Conservation (phyloP, 257 asterid species). For the Perilla frutescens region DNA sequence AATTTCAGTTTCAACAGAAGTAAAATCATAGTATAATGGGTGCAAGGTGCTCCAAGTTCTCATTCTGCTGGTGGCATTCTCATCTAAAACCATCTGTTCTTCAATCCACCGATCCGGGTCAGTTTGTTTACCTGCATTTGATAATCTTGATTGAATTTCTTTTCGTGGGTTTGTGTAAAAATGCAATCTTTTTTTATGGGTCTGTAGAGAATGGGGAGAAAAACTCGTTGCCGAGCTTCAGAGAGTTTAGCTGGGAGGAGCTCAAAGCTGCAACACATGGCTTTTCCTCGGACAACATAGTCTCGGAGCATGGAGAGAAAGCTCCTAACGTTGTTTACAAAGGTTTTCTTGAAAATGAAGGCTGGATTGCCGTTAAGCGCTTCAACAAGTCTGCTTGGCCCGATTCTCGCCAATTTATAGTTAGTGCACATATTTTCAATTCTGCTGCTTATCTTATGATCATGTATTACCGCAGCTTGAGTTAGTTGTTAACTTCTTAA, state of each 20-base stretch:
- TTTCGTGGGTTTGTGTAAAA: conserved; percentile 23
- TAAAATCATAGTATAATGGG: conserved; percentile 50
- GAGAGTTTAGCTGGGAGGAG: conserved; percentile 61
- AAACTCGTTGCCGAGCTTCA: conserved; percentile 48
- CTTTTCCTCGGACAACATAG: conserved; percentile 58
- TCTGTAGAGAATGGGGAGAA: conserved; percentile 58
- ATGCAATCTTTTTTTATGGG: conserved; percentile 18
- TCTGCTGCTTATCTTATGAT: background rate
- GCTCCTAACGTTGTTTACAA: conserved; percentile 71
- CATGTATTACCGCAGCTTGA: background rate
- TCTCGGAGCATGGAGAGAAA: conserved; percentile 72
- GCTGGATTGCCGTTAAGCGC: conserved; percentile 64
- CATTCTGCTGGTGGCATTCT: conserved; percentile 71
- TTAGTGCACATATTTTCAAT: conserved; percentile 30
- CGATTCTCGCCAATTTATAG: conserved; percentile 63
- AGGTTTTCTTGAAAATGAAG: conserved; percentile 54
- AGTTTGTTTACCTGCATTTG: conserved; percentile 16
- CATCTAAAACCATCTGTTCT: conserved; percentile 58
- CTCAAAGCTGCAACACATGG: conserved; percentile 62
- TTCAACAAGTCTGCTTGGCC: conserved; percentile 77
- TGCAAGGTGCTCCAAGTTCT: conserved; percentile 57
- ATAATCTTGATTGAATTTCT: conserved; percentile 1
- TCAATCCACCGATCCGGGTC: conserved; percentile 54
- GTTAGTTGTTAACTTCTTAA: background rate
- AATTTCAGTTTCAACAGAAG: background rate